These are phyloP conservation scores for Colletotrichum spinosum DNA, from an alignment of 2,329 filamentous ascomycete genomes.

Conservation along the genomic window DNA sequence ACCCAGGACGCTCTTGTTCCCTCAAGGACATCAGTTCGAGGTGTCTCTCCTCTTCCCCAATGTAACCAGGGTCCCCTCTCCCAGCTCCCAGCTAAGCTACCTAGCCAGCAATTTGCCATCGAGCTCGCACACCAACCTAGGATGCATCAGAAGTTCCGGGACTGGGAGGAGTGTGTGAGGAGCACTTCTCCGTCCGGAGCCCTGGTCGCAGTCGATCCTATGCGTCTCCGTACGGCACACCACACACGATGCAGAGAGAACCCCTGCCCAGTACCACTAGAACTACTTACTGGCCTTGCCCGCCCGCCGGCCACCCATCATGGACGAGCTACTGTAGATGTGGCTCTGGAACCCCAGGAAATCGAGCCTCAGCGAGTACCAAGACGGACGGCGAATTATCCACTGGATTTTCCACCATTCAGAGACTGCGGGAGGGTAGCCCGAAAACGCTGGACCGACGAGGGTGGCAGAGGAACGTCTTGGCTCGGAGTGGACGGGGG, in stretches of 20 bases:
- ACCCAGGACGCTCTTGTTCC: conserved; percentile 21
- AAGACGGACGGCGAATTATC: conserved; percentile 39
- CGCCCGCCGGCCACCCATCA: conserved; percentile 21
- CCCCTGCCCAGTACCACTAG: conserved; percentile 14
- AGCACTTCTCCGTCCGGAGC: conserved; percentile 23
- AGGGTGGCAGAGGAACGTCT: conserved; percentile 32
- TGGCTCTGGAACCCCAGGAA: conserved; percentile 21
- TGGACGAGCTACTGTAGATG: conserved; percentile 6
- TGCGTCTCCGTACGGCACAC: conserved; percentile 11
- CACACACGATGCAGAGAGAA: neutral
- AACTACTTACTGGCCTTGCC: conserved; percentile 5
- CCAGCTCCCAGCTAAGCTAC: neutral
- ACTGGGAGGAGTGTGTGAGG: conserved; percentile 12
- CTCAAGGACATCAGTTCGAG: conserved; percentile 6
- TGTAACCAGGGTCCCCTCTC: conserved; percentile 32
- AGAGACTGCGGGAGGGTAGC: conserved; percentile 20
- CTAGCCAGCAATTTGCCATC: conserved; percentile 21
- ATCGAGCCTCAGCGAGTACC: conserved; percentile 37
- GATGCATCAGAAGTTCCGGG: conserved; percentile 11
- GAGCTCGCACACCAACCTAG: neutral
- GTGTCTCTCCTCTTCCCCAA: conserved; percentile 18
- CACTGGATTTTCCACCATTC: conserved; percentile 39
- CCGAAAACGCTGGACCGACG: conserved; percentile 24
- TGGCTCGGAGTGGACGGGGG: conserved; percentile 5
- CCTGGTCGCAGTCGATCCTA: conserved; percentile 30